Evolutionary conservation across 768 basidiomycete genomes (phyloP).

Genomic region (Lentinula edodes): DNA sequence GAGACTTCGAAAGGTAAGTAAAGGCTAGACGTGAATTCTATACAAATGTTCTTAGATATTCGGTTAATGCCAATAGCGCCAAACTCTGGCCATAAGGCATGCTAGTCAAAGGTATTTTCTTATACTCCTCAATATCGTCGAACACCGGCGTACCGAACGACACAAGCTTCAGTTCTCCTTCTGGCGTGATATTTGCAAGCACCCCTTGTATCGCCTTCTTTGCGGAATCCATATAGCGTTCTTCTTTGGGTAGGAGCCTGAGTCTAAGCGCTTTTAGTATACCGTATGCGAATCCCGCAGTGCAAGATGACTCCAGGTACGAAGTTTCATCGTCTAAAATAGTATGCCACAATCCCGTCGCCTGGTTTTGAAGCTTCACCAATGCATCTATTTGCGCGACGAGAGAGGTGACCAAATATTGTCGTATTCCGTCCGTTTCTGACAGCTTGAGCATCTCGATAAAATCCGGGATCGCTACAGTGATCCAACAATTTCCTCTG

Average conservation of each 20-base stretch:
- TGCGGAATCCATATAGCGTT: conserved; percentile 29
- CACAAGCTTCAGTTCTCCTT: conserved; percentile 39
- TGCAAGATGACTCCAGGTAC: conserved; percentile 45
- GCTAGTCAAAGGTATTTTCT: conserved; percentile 44
- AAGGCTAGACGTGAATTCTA: conserved; percentile 13
- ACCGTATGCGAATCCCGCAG: conserved; percentile 45
- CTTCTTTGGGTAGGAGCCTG: conserved; percentile 35
- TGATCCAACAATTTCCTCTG: conserved; percentile 52
- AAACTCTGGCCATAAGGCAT: conserved; percentile 57
- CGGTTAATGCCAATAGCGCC: conserved; percentile 43
- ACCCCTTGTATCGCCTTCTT: conserved; percentile 37
- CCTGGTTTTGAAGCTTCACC: conserved; percentile 35
- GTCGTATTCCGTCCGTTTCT: conserved; percentile 32
- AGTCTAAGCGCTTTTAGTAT: conserved; percentile 38
- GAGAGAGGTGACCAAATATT: conserved; percentile 35
- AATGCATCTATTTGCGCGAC: conserved; percentile 43
- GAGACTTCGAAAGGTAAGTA: not conserved
- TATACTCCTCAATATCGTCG: conserved; percentile 40
- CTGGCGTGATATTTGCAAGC: conserved; percentile 36
- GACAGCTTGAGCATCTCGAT: conserved; percentile 39
- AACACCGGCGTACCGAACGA: conserved; percentile 54
- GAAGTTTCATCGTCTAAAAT: conserved; percentile 41
- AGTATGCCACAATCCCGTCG: conserved; percentile 49
- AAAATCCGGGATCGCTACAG: conserved; percentile 41
- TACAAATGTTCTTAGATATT: conserved; percentile 36